Evolutionary conservation across 805 yeast species (phyloP).

Genomic region (Lachancea fermentati): DNA sequence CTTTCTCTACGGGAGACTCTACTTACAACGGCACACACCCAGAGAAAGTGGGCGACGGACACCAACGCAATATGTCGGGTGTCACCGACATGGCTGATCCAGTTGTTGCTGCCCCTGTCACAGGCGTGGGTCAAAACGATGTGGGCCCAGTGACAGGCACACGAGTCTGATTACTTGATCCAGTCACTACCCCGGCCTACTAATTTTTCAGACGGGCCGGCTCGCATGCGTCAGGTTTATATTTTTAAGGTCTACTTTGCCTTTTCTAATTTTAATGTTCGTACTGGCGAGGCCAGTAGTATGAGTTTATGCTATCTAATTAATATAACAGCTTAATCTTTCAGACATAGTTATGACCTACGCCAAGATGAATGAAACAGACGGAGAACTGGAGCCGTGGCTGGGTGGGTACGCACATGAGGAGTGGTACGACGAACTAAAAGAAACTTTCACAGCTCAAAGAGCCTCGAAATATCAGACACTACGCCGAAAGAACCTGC

Average conservation of each 20-base stretch:
- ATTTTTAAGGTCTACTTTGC: neutral
- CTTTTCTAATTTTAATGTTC: neutral
- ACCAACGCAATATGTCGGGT: slow-evolving; percentile 8
- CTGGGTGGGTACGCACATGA: too few species aligned
- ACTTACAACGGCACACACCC: slow-evolving; percentile 7
- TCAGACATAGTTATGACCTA: too few species aligned
- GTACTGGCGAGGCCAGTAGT: neutral
- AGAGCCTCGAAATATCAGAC: too few species aligned
- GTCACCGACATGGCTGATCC: slow-evolving; percentile 6
- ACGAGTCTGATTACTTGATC: neutral
- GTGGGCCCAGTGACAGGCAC: neutral
- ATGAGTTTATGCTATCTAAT: neutral
- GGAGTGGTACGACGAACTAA: too few species aligned
- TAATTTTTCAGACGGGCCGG: too few species aligned
- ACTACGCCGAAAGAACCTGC: too few species aligned
- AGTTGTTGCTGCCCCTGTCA: neutral
- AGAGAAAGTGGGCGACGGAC: slow-evolving; percentile 7
- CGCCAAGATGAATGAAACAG: too few species aligned
- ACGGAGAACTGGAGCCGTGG: too few species aligned
- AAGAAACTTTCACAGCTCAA: too few species aligned
- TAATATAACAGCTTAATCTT: too few species aligned
- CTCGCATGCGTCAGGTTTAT: too few species aligned
- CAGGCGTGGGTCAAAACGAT: neutral
- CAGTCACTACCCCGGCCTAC: neutral
- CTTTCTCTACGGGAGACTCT: slow-evolving; percentile 11